These are phyloP conservation scores for Blastomyces gilchristii DNA, from an alignment of 2,329 filamentous ascomycete species.

Conservation along the genomic window DNA sequence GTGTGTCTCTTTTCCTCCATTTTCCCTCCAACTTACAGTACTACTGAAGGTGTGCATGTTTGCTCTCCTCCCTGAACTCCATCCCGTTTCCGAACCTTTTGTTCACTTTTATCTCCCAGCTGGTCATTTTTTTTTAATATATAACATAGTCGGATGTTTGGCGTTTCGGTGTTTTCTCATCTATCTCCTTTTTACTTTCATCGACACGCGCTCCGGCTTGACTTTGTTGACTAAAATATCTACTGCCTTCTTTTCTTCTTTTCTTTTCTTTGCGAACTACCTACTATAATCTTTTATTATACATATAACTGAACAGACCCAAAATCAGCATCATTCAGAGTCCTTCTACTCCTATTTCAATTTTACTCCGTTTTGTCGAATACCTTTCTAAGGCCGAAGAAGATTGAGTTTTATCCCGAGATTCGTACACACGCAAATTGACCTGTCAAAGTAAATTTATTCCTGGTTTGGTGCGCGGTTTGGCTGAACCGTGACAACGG, in stretches of 20 bases:
- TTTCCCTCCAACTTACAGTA: neutral
- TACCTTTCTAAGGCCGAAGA: neutral
- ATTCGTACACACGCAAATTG: neutral
- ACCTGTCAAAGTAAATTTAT: neutral
- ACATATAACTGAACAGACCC: neutral
- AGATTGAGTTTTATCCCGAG: neutral
- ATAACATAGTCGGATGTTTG: slow-evolving; percentile 1
- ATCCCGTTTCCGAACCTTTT: neutral
- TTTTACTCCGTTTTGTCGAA: neutral
- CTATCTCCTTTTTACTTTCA: neutral
- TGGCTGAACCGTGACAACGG: neutral
- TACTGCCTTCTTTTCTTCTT: neutral
- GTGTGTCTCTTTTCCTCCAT: neutral
- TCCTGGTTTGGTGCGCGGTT: neutral
- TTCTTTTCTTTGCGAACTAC: neutral
- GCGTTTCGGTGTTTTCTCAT: neutral
- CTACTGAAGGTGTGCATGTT: neutral
- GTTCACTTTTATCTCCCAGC: neutral
- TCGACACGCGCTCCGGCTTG: neutral
- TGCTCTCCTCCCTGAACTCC: neutral
- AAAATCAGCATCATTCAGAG: neutral
- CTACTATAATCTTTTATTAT: neutral
- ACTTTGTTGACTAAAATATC: neutral
- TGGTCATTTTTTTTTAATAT: neutral
- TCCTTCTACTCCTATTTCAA: neutral